Evolutionary conservation across 352 stramenopile species (phyloP).

Genomic region (Phytophthora lateralis): DNA sequence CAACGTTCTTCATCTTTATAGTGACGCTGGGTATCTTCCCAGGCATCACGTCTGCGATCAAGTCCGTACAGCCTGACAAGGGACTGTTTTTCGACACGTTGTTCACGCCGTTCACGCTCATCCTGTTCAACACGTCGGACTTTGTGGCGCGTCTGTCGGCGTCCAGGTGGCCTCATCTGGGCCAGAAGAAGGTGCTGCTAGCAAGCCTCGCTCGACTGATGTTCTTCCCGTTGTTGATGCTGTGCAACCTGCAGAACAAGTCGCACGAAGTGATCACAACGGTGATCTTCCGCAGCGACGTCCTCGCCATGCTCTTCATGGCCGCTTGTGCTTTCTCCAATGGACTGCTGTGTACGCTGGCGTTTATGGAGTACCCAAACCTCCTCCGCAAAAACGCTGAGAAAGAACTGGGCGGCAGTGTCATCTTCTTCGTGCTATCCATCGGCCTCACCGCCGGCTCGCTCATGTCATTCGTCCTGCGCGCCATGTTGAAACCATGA

Average conservation of each 20-base stretch:
- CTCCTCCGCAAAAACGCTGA: slow-evolving; percentile 57
- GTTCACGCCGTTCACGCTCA: slow-evolving; percentile 79
- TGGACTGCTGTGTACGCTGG: slow-evolving; percentile 68
- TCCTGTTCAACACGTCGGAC: slow-evolving; percentile 82
- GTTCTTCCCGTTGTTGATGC: slow-evolving; percentile 75
- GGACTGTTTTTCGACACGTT: slow-evolving; percentile 62
- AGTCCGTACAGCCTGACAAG: slow-evolving; percentile 51
- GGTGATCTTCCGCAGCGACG: slow-evolving; percentile 79
- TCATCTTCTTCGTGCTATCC: slow-evolving; percentile 87
- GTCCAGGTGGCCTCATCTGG: slow-evolving; percentile 36
- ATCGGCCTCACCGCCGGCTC: slow-evolving; percentile 72
- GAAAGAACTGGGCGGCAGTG: slow-evolving; percentile 73
- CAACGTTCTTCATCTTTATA: slow-evolving; percentile 80
- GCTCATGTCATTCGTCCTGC: slow-evolving; percentile 78
- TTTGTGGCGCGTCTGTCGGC: slow-evolving; percentile 67
- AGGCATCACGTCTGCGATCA: slow-evolving; percentile 73
- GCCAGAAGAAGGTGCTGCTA: slow-evolving; percentile 45
- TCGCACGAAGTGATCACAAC: slow-evolving; percentile 62
- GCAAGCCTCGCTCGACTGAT: slow-evolving; percentile 46
- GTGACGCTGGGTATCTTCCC: slow-evolving; percentile 81
- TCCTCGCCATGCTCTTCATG: slow-evolving; percentile 63
- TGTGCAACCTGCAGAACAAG: slow-evolving; percentile 83
- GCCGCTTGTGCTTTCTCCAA: slow-evolving; percentile 71
- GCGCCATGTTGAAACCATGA: slow-evolving; percentile 78
- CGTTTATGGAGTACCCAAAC: slow-evolving; percentile 81